A percentile compares a stretch with the other conserved stretches of the same genome.
Conservation (phyloP, 495 filamentous ascomycete species). For the Hypomontagnella submonticulosa region DNA sequence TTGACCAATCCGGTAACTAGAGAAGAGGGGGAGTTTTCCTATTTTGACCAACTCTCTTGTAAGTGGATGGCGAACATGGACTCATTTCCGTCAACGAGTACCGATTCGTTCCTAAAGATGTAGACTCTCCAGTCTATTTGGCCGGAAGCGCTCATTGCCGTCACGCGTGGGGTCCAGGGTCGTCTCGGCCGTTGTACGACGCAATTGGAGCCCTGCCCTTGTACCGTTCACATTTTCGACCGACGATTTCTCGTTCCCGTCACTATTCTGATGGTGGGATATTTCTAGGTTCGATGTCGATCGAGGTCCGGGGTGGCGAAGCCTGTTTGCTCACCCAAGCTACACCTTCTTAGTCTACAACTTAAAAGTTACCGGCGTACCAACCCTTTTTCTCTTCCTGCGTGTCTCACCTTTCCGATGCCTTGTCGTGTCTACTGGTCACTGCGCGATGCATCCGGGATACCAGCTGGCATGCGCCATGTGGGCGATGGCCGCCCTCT, state of each 20-base stretch:
- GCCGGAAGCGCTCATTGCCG: constrained; percentile 16
- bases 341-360: constrained; percentile 1
- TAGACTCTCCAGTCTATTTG: constrained; percentile 10
- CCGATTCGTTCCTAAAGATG: constrained; percentile 23
- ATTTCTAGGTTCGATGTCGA: constrained; percentile 14
- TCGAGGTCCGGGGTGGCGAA: constrained; percentile 16
- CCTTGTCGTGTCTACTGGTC: constrained; percentile 8
- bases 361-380: constrained; percentile 21
- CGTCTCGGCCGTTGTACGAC: constrained; percentile 7
- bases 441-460: constrained; percentile 42
- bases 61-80: constrained; percentile 9
- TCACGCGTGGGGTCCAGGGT: constrained; percentile 18
- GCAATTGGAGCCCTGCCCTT: constrained; percentile 27
- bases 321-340: neutral
- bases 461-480: constrained; percentile 48
- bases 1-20: constrained; percentile 34
- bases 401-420: constrained; percentile 28
- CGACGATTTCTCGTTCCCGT: constrained; percentile 14
- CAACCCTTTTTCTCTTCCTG: constrained; percentile 1
- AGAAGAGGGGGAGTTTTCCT: neutral
- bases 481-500: constrained; percentile 52
- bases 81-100: constrained; percentile 4
- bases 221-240: constrained; percentile 34
- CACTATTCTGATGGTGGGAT: constrained; percentile 12
- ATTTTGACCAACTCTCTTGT: constrained; percentile 5